Evolutionary conservation across 768 basidiomycete species (phyloP).

Genomic region (Fomitopsis pulvina): DNA sequence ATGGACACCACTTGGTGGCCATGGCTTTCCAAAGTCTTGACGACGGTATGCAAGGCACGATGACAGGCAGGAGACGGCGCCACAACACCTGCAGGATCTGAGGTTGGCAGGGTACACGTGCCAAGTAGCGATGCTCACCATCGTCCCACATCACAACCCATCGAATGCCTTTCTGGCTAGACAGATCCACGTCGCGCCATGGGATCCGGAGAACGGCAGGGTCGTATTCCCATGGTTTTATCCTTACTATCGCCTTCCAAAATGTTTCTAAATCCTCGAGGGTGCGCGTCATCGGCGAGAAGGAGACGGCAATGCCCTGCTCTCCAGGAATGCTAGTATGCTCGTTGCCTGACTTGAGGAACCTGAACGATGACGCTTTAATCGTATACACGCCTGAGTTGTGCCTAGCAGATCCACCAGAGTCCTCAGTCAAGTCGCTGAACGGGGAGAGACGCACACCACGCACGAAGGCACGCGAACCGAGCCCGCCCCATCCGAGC

Average conservation of each 20-base stretch:
- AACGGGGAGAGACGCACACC: too few relatives aligned
- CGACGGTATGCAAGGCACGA: constrained; percentile 31
- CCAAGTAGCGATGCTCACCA: constrained; percentile 16
- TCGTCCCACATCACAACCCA: constrained; percentile 41
- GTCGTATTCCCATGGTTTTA: constrained; percentile 39
- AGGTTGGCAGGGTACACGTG: not conserved
- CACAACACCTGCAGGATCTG: constrained; percentile 18
- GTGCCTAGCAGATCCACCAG: constrained; percentile 16
- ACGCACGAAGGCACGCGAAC: constrained; percentile 42
- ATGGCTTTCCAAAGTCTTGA: constrained; percentile 25
- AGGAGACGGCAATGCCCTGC: constrained; percentile 31
- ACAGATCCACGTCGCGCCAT: constrained; percentile 30
- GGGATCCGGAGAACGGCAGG: constrained; percentile 36
- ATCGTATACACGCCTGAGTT: constrained; percentile 36
- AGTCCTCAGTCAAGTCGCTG: not conserved
- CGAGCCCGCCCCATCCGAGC: constrained; percentile 46
- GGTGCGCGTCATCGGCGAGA: constrained; percentile 39
- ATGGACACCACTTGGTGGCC: constrained; percentile 35
- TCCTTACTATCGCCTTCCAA: constrained; percentile 35
- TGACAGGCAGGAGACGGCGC: constrained; percentile 35
- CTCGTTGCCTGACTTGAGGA: constrained; percentile 29
- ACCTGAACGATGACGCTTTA: constrained; percentile 32
- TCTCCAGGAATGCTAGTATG: constrained; percentile 33
- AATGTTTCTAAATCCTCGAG: constrained; percentile 38
- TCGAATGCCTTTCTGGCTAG: constrained; percentile 24